phyloP scores from a whole-genome alignment of 192 early-diverging fungal species.

The Chytriomyces sp. region DNA sequence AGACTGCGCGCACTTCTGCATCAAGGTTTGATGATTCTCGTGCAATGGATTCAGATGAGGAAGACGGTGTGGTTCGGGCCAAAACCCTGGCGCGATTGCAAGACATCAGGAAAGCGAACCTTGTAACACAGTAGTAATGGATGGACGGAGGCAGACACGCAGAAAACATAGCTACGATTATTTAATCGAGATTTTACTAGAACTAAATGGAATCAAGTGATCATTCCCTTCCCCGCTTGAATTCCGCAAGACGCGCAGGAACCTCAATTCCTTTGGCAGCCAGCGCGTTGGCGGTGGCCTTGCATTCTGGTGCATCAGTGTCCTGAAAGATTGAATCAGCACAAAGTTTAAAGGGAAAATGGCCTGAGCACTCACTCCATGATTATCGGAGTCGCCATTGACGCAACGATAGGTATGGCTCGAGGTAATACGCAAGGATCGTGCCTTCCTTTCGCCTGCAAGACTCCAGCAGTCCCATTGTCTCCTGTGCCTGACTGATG shows the following conservation, averaged over 20 bases:
- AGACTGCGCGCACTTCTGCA: neutral
- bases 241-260: constrained; percentile 3
- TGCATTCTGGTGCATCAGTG: constrained; percentile 22
- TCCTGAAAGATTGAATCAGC: neutral
- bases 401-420: constrained; percentile 96
- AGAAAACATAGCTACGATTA: too few species aligned
- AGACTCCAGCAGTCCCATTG: constrained; percentile 73
- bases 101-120: constrained; percentile 18
- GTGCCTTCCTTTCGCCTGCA: constrained; percentile 92
- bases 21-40: too few species aligned
- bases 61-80: neutral
- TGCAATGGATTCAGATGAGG: constrained; percentile 10
- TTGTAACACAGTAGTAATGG: neutral
- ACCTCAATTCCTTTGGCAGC: constrained; percentile 13
- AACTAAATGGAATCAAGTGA: too few species aligned
- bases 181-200: too few species aligned
- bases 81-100: constrained; percentile 15
- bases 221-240: too few species aligned
- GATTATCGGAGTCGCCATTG: constrained; percentile 90
- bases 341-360: neutral
- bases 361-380: constrained; percentile 73
- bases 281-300: neutral
- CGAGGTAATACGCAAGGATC: constrained; percentile 97
- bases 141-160: too few species aligned
- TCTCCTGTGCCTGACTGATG: constrained; percentile 87